These are phyloP conservation scores for Bolboschoenus planiculmis DNA, from an alignment of 176 grass and related monocot species.

Conservation along the genomic window DNA sequence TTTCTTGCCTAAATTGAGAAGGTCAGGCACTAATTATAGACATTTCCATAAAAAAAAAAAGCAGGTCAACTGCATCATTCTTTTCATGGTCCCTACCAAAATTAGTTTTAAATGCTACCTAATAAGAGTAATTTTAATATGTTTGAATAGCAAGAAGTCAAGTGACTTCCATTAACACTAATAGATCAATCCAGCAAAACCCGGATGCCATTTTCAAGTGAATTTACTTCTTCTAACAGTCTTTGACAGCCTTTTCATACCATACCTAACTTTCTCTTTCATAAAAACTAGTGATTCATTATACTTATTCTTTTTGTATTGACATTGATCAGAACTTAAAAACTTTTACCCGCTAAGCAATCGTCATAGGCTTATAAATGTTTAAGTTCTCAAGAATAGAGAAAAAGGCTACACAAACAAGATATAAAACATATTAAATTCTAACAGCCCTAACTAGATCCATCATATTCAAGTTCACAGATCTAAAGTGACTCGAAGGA, in stretches of 20 bases:
- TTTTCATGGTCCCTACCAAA: background rate
- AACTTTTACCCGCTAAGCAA: background rate
- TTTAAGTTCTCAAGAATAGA: background rate
- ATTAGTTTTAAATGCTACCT: conserved; percentile 10
- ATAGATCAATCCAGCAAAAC: conserved; percentile 10
- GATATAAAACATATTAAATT: background rate
- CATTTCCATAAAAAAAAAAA: background rate
- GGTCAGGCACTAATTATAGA: background rate
- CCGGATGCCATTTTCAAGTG: background rate
- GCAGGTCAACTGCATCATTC: background rate
- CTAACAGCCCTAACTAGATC: background rate
- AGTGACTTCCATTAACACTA: background rate
- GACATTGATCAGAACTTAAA: background rate
- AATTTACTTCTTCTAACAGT: background rate
- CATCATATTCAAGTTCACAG: background rate
- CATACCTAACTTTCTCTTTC: background rate
- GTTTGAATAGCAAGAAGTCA: background rate
- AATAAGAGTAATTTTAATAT: background rate
- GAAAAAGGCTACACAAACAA: background rate
- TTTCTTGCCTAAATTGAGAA: conserved; percentile 1
- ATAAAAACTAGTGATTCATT: background rate
- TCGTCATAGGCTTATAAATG: background rate
- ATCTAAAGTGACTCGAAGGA: background rate
- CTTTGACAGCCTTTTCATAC: background rate
- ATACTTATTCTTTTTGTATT: background rate